phyloP scores from a whole-genome alignment of 768 basidiomycete species.

The Kondoa malvinella region DNA sequence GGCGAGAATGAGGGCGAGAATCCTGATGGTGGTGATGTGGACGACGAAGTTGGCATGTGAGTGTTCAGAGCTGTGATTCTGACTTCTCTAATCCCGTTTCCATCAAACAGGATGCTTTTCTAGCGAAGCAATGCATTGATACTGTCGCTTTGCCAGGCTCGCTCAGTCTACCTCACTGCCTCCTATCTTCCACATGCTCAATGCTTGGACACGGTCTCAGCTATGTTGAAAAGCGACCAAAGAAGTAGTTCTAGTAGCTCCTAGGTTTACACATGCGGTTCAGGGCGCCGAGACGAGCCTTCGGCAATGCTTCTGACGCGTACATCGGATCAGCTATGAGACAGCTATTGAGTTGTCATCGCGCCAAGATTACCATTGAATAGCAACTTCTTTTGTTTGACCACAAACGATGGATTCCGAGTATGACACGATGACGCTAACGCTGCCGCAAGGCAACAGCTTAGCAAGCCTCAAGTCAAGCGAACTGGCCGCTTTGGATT shows the following conservation, averaged over 20 bases:
- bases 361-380: too few species aligned
- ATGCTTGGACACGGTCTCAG: too few species aligned
- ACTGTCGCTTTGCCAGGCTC: not conserved
- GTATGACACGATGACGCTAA: not conserved
- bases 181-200: too few species aligned
- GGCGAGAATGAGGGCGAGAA: conserved; percentile 4
- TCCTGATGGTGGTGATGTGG: not conserved
- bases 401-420: not conserved
- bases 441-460: not conserved
- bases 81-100: not conserved
- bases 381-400: not conserved
- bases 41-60: not conserved
- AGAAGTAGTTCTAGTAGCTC: too few species aligned
- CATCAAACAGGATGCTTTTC: not conserved
- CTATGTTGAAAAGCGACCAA: too few species aligned
- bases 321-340: not conserved
- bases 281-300: too few species aligned
- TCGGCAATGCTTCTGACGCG: too few species aligned
- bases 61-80: not conserved
- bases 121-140: not conserved
- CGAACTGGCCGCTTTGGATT: not conserved
- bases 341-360: too few species aligned
- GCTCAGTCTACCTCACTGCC: too few species aligned
- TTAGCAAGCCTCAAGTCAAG: not conserved
- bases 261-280: too few species aligned